Base-by-base conservation (phyloP, 2,329 filamentous ascomycete species). In the Botrytis galanthina region DNA sequence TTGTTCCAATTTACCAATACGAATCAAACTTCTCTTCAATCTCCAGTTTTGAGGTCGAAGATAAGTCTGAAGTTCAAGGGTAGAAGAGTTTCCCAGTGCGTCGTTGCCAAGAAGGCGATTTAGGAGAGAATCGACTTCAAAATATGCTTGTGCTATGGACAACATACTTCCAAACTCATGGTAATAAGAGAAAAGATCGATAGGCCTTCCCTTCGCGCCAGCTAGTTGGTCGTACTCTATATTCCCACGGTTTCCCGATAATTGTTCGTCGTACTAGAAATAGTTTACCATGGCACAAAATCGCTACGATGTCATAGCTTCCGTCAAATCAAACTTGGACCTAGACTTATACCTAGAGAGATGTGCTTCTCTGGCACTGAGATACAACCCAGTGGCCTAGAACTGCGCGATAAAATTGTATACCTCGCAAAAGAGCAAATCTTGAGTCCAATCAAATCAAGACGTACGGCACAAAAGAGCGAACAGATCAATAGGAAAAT, bases 111-210 rank as follows among this genome's bases (percentile, higher is more conserved):
- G 0, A 46, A 46, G 18, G 7, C 10, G 12, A 14, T 51, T 14
- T 3, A 1, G 10, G 4, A 14, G 10, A n/a, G 26, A 51, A n/a
- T 12, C 10, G 10, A 10, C 48, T n/a, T 51, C 26, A 2, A 2
- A 51, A 10, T 2, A 51, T 51, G 48, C 3, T 26, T n/a, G n/a
- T n/a, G 12, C 48, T 1, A 6, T 3, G 26, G 48, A 2, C 9
- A n/a, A 0, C 1, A n/a, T n/a, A n/a, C 26, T 51, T n/a, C 22
- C 22, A 4, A 51, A 7, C 26, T 14, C 26, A 51, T 51, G 10
- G 0, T 12, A 5, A 26, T n/a, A 51, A 3, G 4, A 16, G 2
- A 3, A 51, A 14, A 6, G 4, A 14, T 16, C 4, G 12, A 51
- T 51, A 12, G 4, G 1, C 2, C 26, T 51, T 51, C 0, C 5